Evolutionary conservation across 768 basidiomycete genomes (phyloP), one percentile per base, ranked within the genome.

Genomic region (Lepiota venenata): DNA sequence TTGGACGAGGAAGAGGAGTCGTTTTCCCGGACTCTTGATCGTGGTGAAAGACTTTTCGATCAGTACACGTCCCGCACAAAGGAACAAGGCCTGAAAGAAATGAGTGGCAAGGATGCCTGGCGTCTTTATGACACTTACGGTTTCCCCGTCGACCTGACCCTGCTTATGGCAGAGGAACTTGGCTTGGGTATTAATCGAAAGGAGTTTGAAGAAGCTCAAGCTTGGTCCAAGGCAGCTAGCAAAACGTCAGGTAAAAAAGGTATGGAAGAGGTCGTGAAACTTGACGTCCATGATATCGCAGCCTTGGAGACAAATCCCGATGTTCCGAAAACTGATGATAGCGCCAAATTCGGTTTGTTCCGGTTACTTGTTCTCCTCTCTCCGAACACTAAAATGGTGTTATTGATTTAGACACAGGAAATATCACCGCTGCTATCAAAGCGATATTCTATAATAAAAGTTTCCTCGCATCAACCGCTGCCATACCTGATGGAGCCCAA

Each of bases 1-100:
- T 79, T 98, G 15, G 87, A 98, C 65, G 97, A 98, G 64, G 97
- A 99, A 70, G 97, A 99, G 66, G 91, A 91, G 60, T 97, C 95
- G 0, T 98, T 99, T 68, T 91, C 95, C 7, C 83, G 93, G n/a
- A 98, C 97, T 7, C 80, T 99, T 29, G 95, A 96, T 69, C 87
- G 97, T 25, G 97, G 97, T 29, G 97, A 99, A 74, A 92, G 87
- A 64, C 78, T 98, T 4, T 99, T 98, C 68, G 92, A 95, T 51
- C 84, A 90, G 61, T 97, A 92, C 68, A 90, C 88, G 18, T 64
- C 74, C 22, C 77, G 80, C 29, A 85, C 95, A 8, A 77, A 77
- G 59, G 79, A 85, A 50, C 73, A 78, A 45, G 86, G 85, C 7
- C 62, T 71, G 4, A 85, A 74, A 37, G 81, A 84, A 60, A 83